These are phyloP conservation scores for Cyberlindnera amylophila DNA, from an alignment of 805 yeast genomes.

Conservation along the genomic window DNA sequence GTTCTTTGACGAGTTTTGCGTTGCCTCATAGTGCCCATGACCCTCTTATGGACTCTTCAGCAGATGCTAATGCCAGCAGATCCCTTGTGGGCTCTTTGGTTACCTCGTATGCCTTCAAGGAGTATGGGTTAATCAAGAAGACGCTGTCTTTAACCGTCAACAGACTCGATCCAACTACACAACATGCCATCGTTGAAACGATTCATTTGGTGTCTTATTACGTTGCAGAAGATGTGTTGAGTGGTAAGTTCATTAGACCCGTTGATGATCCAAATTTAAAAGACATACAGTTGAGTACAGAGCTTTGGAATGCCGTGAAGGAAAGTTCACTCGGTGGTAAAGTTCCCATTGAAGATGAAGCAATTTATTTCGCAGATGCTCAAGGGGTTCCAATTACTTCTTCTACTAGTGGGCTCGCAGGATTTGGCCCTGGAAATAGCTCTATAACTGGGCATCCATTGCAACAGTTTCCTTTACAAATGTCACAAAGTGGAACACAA, in stretches of 20 bases:
- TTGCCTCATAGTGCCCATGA: neutral
- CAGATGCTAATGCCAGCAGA: conserved; percentile 27
- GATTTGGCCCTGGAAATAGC: too few relatives aligned
- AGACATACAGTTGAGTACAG: conserved; percentile 42
- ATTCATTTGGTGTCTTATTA: conserved; percentile 80
- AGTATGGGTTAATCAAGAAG: conserved; percentile 75
- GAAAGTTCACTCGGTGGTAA: conserved; percentile 59
- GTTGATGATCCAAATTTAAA: conserved; percentile 47
- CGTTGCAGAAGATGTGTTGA: conserved; percentile 65
- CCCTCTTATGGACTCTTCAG: neutral
- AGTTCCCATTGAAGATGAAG: conserved; percentile 44
- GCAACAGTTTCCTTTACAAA: too few relatives aligned
- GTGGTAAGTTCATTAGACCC: conserved; percentile 55
- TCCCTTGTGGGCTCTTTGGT: conserved; percentile 54
- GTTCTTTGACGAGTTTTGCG: neutral
- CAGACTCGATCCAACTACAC: conserved; percentile 14
- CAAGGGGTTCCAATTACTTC: too few relatives aligned
- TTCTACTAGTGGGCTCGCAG: too few relatives aligned
- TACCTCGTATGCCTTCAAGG: conserved; percentile 61
- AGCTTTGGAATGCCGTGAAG: conserved; percentile 53
- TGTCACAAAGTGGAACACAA: too few relatives aligned
- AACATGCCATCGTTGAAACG: conserved; percentile 30
- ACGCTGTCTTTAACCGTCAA: conserved; percentile 50
- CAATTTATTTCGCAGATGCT: conserved; percentile 40
- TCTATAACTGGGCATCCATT: too few relatives aligned